phyloP scores from a whole-genome alignment of 129 eudicot genomes.

The Artemisia argyi region DNA sequence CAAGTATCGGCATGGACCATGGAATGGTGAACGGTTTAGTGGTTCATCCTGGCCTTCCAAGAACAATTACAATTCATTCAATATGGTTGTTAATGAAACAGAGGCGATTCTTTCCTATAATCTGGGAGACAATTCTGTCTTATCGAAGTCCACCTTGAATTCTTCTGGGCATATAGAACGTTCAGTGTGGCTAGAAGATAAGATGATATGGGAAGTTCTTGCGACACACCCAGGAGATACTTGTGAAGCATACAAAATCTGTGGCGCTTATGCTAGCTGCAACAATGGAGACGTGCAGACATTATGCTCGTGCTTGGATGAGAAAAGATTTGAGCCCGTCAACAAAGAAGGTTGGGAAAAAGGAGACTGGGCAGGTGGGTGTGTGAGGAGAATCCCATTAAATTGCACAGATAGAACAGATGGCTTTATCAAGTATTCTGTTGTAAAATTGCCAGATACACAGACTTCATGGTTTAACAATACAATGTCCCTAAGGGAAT shows the following conservation, averaged over 20 bases:
- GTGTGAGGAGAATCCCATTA: not conserved
- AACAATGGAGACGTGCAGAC: not conserved
- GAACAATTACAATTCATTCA: too few relatives aligned
- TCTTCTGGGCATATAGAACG: not conserved
- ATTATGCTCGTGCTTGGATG: not conserved
- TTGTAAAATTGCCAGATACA: not conserved
- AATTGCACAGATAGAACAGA: not conserved
- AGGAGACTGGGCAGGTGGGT: not conserved
- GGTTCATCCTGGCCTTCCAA: not conserved
- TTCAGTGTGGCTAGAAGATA: conserved; percentile 17
- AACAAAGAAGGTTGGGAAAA: not conserved
- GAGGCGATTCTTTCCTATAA: not conserved
- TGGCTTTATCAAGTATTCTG: not conserved
- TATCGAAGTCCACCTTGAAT: not conserved
- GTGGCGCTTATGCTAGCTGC: not conserved
- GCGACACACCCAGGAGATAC: conserved; percentile 17
- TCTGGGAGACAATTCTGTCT: not conserved
- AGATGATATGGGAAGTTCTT: conserved; percentile 24
- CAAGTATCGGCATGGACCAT: conserved; percentile 1
- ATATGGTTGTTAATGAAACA: not conserved
- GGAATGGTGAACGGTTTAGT: not conserved
- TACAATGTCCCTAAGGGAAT: not conserved
- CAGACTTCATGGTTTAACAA: not conserved
- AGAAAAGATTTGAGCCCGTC: not conserved
- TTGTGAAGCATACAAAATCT: conserved; percentile 39